Conservation (phyloP, 2,329 filamentous ascomycete species). For the Ophiostoma sp. region DNA sequence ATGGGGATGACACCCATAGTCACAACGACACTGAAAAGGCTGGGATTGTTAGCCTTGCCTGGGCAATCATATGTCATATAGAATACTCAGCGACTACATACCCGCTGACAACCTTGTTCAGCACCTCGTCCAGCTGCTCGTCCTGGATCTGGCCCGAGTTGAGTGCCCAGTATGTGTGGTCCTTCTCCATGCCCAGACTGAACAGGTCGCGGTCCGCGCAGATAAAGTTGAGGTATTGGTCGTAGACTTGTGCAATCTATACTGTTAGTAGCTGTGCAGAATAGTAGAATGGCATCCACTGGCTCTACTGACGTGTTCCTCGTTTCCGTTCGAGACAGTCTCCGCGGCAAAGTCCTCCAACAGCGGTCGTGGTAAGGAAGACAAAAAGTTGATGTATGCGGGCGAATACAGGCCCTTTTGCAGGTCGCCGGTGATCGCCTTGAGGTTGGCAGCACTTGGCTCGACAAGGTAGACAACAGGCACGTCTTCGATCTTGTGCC, state of each 20-base stretch:
- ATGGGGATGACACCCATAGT: conserved; percentile 97
- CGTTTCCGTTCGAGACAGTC: conserved; percentile 75
- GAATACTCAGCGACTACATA: neutral
- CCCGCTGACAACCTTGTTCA: conserved; percentile 90
- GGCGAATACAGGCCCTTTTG: conserved; percentile 84
- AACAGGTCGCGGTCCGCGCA: conserved; percentile 94
- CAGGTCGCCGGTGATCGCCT: conserved; percentile 78
- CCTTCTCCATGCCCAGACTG: conserved; percentile 85
- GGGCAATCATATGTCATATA: neutral
- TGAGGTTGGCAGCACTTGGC: conserved; percentile 73
- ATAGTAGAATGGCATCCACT: neutral
- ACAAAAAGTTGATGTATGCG: conserved; percentile 95
- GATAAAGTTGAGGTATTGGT: conserved; percentile 97
- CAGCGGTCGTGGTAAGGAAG: conserved; percentile 80
- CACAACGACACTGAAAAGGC: conserved; percentile 84
- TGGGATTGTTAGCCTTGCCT: neutral
- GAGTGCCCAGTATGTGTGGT: conserved; percentile 88
- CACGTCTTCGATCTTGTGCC: conserved; percentile 92
- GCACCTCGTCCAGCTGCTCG: conserved; percentile 76
- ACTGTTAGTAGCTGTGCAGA: neutral
- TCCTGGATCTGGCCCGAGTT: conserved; percentile 90
- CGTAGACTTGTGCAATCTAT: conserved; percentile 84
- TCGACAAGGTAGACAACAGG: conserved; percentile 96
- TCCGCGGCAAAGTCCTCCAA: conserved; percentile 92
- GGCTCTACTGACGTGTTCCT: conserved; percentile 48